Evolutionary conservation across 306 rosid genomes (phyloP), one percentile per base, ranked within the genome.

Genomic region (Ormosia semicastrata): DNA sequence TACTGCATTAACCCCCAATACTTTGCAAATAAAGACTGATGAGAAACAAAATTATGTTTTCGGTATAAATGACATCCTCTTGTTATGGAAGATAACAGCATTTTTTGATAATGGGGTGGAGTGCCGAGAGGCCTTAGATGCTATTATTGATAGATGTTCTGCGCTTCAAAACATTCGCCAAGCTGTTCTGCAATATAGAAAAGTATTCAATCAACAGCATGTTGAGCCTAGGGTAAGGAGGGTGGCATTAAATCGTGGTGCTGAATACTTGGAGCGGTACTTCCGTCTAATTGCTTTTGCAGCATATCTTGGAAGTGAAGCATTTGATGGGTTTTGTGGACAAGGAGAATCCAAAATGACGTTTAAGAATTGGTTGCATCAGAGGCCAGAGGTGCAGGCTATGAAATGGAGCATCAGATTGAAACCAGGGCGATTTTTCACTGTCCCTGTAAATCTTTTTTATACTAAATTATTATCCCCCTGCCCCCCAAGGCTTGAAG

Each of bases 251-350:
- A 88, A 88, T 79, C 95, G 98, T 79, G 94, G 95, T 30, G 98
- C 91, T 54, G 98, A 94, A 93, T 92, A 90, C 82, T 86, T 94
- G 85, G 98, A 94, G 71, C 90, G 98, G 43, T 94, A 94, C 85
- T 94, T 94, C 85, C 95, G 94, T 78, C 87, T 94, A 75, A 94
- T 94, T 89, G 91, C 98, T 50, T 94, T 94, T 89, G 95, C 98
- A 47, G 98, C 98, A 81, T 92, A 94, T 89, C 95, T 94, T 77
- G 98, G 98, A 80, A 92, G 98, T 50, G 94, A 90, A 83, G 98
- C 95, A 72, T 94, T 90, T 81, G 98, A 94, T 86, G 95, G 92
- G 68, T 87, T 89, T 77, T 94, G 94, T 84, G 89, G 92, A 83
- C 91, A 90, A 84, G 94, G 93, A 73, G 89, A 85, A 78, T 83